Evolutionary conservation across 495 filamentous ascomycete species (phyloP), one percentile per base, ranked within the genome.

Genomic region (Physcia stellaris): DNA sequence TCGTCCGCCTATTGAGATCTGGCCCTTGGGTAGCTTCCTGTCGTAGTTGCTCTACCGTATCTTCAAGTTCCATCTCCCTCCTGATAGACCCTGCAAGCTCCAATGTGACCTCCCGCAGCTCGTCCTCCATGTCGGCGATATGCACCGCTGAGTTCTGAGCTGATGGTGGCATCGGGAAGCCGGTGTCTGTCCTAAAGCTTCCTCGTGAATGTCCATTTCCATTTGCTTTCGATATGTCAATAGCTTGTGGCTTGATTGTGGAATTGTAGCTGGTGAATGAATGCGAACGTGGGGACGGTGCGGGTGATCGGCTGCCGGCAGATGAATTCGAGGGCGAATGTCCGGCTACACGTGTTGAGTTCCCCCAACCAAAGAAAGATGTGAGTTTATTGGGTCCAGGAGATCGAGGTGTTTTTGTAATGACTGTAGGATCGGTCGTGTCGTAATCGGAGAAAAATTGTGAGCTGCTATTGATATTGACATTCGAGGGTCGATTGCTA

Each of bases 51-150:
- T 98, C 90, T 2, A 96, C 77, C 32, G 95, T 61, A 52, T 98
- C 92, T 55, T 98, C 90, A 33, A 98, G 58, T 48, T 98, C 90
- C 79, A 98, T 86, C 64, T 98, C 90, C 46, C 90, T 76, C 41
- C 80, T 73, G 49, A 98, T 95, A 21, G 88, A 95, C 23, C 77
- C 70, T 17, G 90, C 92, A 52, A 96, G 61, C 60, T 98, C 92
- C 40, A 80, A 73, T 58, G 85, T 90, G 53, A 98, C 87, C 55
- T 86, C 80, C 45, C 83, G 80, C 56, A 98, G 59, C 64, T 98
- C 90, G 49, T 85, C 82, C 64, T 95, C 87, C 64, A 98, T 73
- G 50, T 92, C 87, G 50, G 58, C 51, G 41, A 66, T 49, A 40
- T 63, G 61, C 20, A 54, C 80, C 68, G 57, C 80, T 24, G 54